Conservation (phyloP, 225 moss, liverwort and hornwort species). For the Marchantia polymorpha region DNA sequence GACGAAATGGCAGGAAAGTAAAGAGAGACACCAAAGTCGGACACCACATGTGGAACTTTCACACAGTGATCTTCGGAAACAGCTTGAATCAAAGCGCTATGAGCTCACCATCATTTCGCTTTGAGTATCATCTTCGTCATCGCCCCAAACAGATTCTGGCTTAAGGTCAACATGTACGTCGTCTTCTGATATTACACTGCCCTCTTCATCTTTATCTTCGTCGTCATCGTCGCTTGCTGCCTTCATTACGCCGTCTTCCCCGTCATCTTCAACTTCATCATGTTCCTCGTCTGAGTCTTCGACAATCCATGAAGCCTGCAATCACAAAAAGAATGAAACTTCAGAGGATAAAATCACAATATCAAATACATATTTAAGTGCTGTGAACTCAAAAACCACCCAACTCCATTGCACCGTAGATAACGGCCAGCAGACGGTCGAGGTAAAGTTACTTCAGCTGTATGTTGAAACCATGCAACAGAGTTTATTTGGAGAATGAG, state of each 20-base stretch:
- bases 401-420: background rate
- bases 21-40: no score
- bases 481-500: no score
- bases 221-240: conserved; percentile 35
- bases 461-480: no score
- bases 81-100: background rate
- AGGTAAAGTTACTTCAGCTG: background rate
- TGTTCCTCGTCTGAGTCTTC: conserved; percentile 76
- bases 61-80: no score
- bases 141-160: conserved; percentile 81
- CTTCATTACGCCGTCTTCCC: conserved; percentile 50
- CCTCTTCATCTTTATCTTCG: conserved; percentile 45
- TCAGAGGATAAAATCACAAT: background rate
- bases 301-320: conserved; percentile 92
- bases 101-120: conserved; percentile 81
- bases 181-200: conserved; percentile 67
- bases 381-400: background rate
- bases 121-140: conserved; percentile 63
- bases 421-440: background rate
- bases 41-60: no score
- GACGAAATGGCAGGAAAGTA: no score
- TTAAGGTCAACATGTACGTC: conserved; percentile 36
- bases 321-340: no score
- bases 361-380: background rate
- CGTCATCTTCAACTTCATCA: conserved; percentile 32